Percentiles rank a stretch among this genome's conserved stretches.
phyloP scores from a whole-genome alignment of 1,284 basidiomycete species.

The Sporisorium exsertum region DNA sequence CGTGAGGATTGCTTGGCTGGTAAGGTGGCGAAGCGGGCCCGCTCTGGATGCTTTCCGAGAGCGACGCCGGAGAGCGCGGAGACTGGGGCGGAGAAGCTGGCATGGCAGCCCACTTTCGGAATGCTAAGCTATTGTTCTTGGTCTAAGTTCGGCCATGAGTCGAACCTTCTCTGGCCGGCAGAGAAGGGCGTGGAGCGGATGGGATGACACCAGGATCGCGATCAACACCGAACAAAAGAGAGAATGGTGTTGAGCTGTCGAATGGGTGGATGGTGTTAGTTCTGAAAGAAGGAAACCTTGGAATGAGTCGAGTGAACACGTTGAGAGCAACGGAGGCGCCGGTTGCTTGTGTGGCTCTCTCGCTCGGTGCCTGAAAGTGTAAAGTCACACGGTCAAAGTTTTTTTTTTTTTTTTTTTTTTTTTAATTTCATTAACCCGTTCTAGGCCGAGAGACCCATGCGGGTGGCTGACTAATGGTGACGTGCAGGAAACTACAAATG shows the following conservation, averaged over 20 bases:
- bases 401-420: no score
- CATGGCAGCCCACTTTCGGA: constrained; percentile 4
- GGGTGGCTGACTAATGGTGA: no score
- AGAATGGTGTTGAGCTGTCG: not conserved
- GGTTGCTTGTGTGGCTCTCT: not conserved
- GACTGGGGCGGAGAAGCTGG: constrained; percentile 7
- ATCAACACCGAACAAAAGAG: not conserved
- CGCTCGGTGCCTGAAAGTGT: constrained; percentile 8
- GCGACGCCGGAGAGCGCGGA: constrained; percentile 32
- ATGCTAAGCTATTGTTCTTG: not conserved
- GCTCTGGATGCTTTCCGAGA: constrained; percentile 19
- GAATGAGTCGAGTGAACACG: not conserved
- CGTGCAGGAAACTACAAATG: no score
- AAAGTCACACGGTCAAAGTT: constrained; percentile 3
- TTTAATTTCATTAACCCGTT: no score
- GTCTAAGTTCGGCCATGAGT: not conserved
- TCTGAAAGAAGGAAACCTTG: not conserved
- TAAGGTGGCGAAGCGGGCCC: constrained; percentile 54
- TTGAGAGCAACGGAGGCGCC: not conserved
- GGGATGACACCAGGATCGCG: not conserved
- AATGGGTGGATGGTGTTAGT: not conserved
- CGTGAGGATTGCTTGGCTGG: constrained; percentile 29
- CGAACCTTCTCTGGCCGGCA: constrained; percentile 15
- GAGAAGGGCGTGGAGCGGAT: not conserved
- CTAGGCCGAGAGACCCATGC: no score